Base-by-base conservation (phyloP, 1,139 yeast species). In the Starmera stellimalicola region DNA sequence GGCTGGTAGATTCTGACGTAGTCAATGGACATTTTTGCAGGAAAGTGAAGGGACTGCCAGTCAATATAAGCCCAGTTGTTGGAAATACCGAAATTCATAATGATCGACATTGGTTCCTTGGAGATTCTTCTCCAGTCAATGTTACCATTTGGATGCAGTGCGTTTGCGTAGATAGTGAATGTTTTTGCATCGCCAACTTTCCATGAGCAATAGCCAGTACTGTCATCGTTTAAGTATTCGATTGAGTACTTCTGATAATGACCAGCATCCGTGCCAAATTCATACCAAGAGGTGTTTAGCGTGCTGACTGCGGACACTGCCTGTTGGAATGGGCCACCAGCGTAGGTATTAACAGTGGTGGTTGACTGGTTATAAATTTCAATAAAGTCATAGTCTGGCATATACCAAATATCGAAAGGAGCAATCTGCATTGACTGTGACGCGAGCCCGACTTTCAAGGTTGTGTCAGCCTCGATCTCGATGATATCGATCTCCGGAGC, bases 1-100 rank as follows among this genome's bases (percentile, higher is more conserved):
- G 79, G 80, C 48, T 74, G 81, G 46, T 74, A 74, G n/a, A 74
- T 51, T 45, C 81, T 58, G n/a, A 74, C 74, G 42, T 63, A 70
- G 45, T 74, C 80, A 27, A 74, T 55, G 40, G 63, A 55, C 57
- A 73, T 52, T 2, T 62, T 61, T 2, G 58, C 60, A 2, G 81
- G 81, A 60, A 74, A 73, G 18, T 54, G 47, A 32, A 74, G 48
- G 3, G 71, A 56, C 5, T 68, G 61, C 78, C 78, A 74, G 47
- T 73, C 74, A 33, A 74, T 73, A 50, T 68, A 70, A 5, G 79
- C 77, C 80, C 80, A 74, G 44, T 63, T 70, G 43, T 70, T 70
- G 2, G 79, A 73, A 23, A 73, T 50, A 57, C 79, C 81, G 49
- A 73, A 51, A 49, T 74, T 74, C 60, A 73, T 45, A 42, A 75